Evolutionary conservation across 177 flowering plant genomes (phyloP).

Genomic region (Vitis hybrid): DNA sequence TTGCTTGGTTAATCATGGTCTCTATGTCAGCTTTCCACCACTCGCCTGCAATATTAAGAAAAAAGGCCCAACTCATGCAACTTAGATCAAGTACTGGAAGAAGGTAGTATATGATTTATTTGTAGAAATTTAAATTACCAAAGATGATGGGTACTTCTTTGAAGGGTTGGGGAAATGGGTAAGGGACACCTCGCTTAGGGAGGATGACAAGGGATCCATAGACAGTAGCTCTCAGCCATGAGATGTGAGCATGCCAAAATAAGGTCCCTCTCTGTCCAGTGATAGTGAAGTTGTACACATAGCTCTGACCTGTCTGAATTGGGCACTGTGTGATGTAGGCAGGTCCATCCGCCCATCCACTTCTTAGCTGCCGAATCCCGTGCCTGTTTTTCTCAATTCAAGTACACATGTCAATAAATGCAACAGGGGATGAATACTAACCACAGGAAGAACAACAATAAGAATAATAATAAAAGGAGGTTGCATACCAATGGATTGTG

Average conservation of each 20-base stretch:
- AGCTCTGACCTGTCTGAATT: slow-evolving; percentile 61
- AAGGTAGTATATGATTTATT: neutral
- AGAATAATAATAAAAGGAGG: no score
- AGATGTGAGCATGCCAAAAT: slow-evolving; percentile 71
- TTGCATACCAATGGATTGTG: slow-evolving; percentile 57
- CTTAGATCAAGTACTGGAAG: neutral
- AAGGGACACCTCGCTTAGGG: slow-evolving; percentile 20
- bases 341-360: slow-evolving; percentile 84
- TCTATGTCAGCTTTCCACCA: slow-evolving; percentile 52
- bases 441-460: neutral
- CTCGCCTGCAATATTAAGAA: slow-evolving; percentile 31
- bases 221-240: slow-evolving; percentile 66
- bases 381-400: slow-evolving; percentile 44
- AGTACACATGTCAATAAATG: neutral
- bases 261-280: slow-evolving; percentile 73
- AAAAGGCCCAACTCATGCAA: neutral
- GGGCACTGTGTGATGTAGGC: no score
- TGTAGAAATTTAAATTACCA: slow-evolving; percentile 13
- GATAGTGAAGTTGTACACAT: slow-evolving; percentile 65
- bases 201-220: slow-evolving; percentile 41
- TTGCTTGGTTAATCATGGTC: slow-evolving; percentile 33
- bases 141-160: slow-evolving; percentile 36
- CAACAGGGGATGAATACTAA: neutral
- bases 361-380: slow-evolving; percentile 56
- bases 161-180: slow-evolving; percentile 31